Evolutionary conservation across 352 stramenopile species (phyloP).

Genomic region (Phytophthora hibernalis): DNA sequence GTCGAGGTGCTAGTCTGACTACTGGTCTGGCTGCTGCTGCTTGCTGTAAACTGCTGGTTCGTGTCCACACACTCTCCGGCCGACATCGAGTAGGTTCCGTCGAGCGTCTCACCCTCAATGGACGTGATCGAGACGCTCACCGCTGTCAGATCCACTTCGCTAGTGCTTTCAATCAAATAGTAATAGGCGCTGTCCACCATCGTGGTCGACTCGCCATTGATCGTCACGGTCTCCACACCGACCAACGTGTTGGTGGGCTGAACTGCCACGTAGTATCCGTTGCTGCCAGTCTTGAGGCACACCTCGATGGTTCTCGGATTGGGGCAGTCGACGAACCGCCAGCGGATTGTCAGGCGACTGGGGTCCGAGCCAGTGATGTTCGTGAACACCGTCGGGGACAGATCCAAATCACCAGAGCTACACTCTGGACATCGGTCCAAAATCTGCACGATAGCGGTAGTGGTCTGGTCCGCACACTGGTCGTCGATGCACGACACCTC

Average conservation of each 20-base stretch:
- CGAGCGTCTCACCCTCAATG: conserved; percentile 55
- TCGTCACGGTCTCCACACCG: conserved; percentile 61
- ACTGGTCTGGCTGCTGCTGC: conserved; percentile 20
- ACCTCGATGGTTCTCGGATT: conserved; percentile 57
- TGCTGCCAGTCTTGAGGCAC: conserved; percentile 76
- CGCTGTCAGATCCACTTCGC: conserved; percentile 40
- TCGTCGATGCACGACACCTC: conserved; percentile 69
- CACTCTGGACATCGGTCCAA: conserved; percentile 80
- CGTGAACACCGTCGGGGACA: conserved; percentile 74
- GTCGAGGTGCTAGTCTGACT: conserved; percentile 16
- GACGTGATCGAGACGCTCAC: conserved; percentile 64
- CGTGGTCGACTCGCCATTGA: conserved; percentile 62
- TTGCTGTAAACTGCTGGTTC: conserved; percentile 35
- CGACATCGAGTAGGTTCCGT: conserved; percentile 59
- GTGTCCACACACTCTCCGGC: conserved; percentile 40
- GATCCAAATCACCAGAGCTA: conserved; percentile 67
- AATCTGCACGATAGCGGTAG: conserved; percentile 67
- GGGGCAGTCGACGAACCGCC: conserved; percentile 78
- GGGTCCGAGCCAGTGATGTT: conserved; percentile 67
- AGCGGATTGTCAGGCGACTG: conserved; percentile 61
- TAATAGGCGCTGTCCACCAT: conserved; percentile 80
- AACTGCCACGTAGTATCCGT: conserved; percentile 60
- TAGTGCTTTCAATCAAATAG: conserved; percentile 48
- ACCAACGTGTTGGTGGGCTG: conserved; percentile 64
- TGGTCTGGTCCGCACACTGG: conserved; percentile 47